Evolutionary conservation across 2,329 filamentous ascomycete species (phyloP).

Genomic region (Diaporthe sp.): DNA sequence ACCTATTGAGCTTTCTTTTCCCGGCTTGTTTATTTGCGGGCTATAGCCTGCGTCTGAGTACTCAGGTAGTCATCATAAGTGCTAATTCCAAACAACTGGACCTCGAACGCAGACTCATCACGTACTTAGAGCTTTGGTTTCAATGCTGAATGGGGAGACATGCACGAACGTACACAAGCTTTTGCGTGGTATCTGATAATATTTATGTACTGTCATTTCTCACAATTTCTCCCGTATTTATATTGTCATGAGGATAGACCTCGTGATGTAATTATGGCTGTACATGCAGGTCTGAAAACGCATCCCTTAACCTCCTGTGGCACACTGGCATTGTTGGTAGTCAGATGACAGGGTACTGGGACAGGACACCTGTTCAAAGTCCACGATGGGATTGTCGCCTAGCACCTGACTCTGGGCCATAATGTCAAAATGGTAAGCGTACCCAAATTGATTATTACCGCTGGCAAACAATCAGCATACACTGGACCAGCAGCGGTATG

Average conservation of each 20-base stretch:
- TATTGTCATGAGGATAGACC: background rate
- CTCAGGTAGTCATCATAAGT: no score
- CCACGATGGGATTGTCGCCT: constrained; percentile 33
- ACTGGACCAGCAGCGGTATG: background rate
- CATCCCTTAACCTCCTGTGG: background rate
- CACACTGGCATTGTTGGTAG: constrained; percentile 36
- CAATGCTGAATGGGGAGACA: background rate
- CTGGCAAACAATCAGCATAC: background rate
- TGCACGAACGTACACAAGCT: background rate
- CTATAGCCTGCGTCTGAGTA: no score
- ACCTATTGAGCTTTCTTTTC: no score
- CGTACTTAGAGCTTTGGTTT: background rate
- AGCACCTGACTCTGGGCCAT: constrained; percentile 34
- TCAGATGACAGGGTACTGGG: constrained; percentile 1
- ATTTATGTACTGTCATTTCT: no score
- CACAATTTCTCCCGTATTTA: no score
- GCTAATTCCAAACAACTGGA: no score
- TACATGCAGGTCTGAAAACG: background rate
- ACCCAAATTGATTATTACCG: constrained; percentile 28
- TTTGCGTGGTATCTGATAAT: background rate
- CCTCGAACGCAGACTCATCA: background rate
- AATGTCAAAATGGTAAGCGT: constrained; percentile 37
- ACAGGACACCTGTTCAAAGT: constrained; percentile 32
- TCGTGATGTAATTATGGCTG: background rate
- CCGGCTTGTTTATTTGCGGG: no score